Conservation (phyloP, 768 basidiomycete species). For the Chalciporus chontae region DNA sequence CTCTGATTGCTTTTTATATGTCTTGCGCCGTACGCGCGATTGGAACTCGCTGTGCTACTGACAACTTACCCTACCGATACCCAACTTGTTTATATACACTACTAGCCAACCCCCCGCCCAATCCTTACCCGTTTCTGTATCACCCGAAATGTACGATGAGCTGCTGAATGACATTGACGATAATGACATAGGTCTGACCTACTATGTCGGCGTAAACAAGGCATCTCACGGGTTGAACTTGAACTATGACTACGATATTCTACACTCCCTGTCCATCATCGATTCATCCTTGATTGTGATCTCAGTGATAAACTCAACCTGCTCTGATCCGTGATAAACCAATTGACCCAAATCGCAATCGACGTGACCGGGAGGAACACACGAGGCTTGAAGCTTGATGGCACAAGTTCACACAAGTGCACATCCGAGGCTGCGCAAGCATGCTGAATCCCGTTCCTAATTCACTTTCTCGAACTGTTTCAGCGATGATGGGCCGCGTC, state of each 20-base stretch:
- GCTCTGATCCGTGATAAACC: neutral
- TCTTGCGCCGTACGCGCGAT: slow-evolving; percentile 16
- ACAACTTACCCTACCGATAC: slow-evolving; percentile 22
- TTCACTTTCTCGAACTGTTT: slow-evolving; percentile 5
- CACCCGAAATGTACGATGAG: neutral
- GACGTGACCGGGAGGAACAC: slow-evolving; percentile 18
- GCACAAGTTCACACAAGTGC: neutral
- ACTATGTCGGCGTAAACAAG: too few species aligned
- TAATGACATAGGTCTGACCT: too few species aligned
- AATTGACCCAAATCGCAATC: slow-evolving; percentile 7
- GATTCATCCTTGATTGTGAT: too few species aligned
- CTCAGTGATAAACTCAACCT: too few species aligned
- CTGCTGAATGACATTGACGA: neutral
- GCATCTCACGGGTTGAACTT: neutral
- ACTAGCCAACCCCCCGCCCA: slow-evolving; percentile 6
- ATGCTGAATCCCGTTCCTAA: slow-evolving; percentile 8
- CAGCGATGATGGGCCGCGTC: neutral
- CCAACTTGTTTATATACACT: slow-evolving; percentile 19
- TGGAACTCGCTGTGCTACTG: slow-evolving; percentile 5
- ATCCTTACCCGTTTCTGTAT: slow-evolving; percentile 3
- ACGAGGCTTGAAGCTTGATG: slow-evolving; percentile 23
- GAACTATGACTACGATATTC: neutral
- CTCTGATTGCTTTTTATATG: slow-evolving; percentile 24
- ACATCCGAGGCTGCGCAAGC: slow-evolving; percentile 11
- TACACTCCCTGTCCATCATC: too few species aligned